Evolutionary conservation across 768 basidiomycete species (phyloP), one percentile per base, ranked within the genome.

Genomic region (Gyrodon lividus): DNA sequence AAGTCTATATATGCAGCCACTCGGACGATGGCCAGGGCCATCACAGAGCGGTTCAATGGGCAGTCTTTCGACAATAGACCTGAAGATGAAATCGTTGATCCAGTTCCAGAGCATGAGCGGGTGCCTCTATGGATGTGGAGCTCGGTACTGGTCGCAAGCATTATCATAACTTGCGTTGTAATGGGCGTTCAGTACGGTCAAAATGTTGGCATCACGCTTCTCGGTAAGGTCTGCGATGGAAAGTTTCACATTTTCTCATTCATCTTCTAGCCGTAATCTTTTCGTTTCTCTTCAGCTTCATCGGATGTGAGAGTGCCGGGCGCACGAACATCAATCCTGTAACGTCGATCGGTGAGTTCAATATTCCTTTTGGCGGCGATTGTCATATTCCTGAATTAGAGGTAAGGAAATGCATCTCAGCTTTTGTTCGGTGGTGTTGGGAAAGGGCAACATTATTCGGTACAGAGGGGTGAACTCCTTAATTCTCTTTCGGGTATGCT

Each of bases 231-330:
- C 16, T 2, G n/a, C 12, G 12, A 16, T 28, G 35, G 37, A 20
- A 6, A 58, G 8, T 13, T 34, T 22, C 33, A 14, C 34, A 14
- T 30, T 45, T 17, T 20, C 19, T 37, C 19, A 23, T 16, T 22
- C 26, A 16, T 17, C 26, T 4, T 37, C 16, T 9, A 56, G 63
- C 82, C 8, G 76, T 86, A 42, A 20, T 86, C 51, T 74, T 84
- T 37, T 79, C 79, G 28, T 85, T 84, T 72, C 40, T 84, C 37
- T 86, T 86, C 70, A 82, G 82, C 26, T 84, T 86, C 70, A 80
- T 86, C 56, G 83, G 79, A 37, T 82, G 82, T 8, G 82, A 84
- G 62, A 81, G 77, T 43, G 59, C 77, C 28, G 82, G 84, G 20
- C 69, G 75, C 52, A 86, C 82, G 5, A 81, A 83, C 52, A 74